phyloP scores from a whole-genome alignment of 164 flowering plant genomes.

The Macadamia tetraphylla region DNA sequence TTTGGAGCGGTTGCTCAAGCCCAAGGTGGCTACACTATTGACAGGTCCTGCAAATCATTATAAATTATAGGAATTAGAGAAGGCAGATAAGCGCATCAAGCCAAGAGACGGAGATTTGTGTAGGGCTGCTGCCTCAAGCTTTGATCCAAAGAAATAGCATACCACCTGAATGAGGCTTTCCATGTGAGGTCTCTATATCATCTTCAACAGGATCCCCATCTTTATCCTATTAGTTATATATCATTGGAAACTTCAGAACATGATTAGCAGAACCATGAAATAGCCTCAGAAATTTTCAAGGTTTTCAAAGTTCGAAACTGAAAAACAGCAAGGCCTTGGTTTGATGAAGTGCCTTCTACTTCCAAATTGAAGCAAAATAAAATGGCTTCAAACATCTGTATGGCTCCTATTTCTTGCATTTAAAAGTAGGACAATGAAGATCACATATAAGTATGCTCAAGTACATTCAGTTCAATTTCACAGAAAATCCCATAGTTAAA shows the following conservation, averaged over 20 bases:
- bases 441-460: too few relatives aligned
- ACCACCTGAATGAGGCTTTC: slow-evolving; percentile 42
- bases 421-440: too few relatives aligned
- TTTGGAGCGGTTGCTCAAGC: slow-evolving; percentile 35
- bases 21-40: slow-evolving; percentile 27
- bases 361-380: too few relatives aligned
- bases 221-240: slow-evolving; percentile 29
- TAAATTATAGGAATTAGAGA: background rate
- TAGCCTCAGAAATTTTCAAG: background rate
- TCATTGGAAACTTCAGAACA: background rate
- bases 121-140: background rate
- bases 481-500: too few relatives aligned
- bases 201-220: slow-evolving; percentile 25
- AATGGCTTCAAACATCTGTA: too few relatives aligned
- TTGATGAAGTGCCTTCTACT: too few relatives aligned
- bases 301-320: background rate
- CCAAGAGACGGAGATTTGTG: background rate
- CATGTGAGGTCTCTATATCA: slow-evolving; percentile 51
- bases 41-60: slow-evolving; percentile 28
- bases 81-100: background rate
- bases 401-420: too few relatives aligned
- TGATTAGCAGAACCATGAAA: background rate
- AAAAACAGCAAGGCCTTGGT: too few relatives aligned
- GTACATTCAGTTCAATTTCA: too few relatives aligned
- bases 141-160: slow-evolving; percentile 14